Percentiles rank a stretch among this genome's conserved stretches.
These are phyloP conservation scores for Colletotrichum lindemuthianum DNA, from an alignment of 2,329 filamentous ascomycete genomes.

Conservation along the genomic window DNA sequence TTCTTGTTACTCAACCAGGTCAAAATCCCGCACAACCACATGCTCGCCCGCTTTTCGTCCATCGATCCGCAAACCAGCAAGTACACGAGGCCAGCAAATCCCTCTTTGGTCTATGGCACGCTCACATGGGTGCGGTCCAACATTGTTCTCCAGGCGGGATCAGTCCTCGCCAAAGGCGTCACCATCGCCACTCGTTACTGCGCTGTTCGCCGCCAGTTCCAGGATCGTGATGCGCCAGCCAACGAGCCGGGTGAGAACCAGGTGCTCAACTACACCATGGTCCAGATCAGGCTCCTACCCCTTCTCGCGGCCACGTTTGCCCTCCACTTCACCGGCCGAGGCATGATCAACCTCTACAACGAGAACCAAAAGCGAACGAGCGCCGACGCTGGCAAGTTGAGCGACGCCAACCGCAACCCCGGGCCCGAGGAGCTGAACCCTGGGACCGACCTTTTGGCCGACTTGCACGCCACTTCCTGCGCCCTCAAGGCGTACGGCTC, in stretches of 20 bases:
- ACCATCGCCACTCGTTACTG: slow-evolving; percentile 82
- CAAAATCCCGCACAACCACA: slow-evolving; percentile 78
- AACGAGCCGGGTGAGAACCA: slow-evolving; percentile 72
- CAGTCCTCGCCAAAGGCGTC: slow-evolving; percentile 77
- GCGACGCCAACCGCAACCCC: slow-evolving; percentile 61
- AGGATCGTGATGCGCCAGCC: slow-evolving; percentile 74
- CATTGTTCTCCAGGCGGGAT: slow-evolving; percentile 79
- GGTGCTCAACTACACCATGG: slow-evolving; percentile 84
- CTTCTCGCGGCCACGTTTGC: slow-evolving; percentile 79
- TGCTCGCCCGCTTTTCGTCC: slow-evolving; percentile 54
- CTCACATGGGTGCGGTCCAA: slow-evolving; percentile 79
- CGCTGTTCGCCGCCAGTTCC: slow-evolving; percentile 80
- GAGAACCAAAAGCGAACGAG: slow-evolving; percentile 77
- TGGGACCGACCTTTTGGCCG: slow-evolving; percentile 75
- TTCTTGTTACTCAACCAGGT: slow-evolving; percentile 81
- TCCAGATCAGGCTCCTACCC: slow-evolving; percentile 77
- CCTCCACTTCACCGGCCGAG: slow-evolving; percentile 81
- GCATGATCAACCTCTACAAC: slow-evolving; percentile 79
- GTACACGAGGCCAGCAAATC: slow-evolving; percentile 73
- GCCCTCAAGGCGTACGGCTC: slow-evolving; percentile 79
- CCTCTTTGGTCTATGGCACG: slow-evolving; percentile 78
- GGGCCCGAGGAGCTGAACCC: slow-evolving; percentile 73
- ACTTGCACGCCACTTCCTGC: slow-evolving; percentile 81
- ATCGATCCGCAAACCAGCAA: slow-evolving; percentile 75
- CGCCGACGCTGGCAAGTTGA: slow-evolving; percentile 52